These are phyloP conservation scores for Candolleomyces eurysporus DNA, from an alignment of 768 basidiomycete species.

Conservation along the genomic window DNA sequence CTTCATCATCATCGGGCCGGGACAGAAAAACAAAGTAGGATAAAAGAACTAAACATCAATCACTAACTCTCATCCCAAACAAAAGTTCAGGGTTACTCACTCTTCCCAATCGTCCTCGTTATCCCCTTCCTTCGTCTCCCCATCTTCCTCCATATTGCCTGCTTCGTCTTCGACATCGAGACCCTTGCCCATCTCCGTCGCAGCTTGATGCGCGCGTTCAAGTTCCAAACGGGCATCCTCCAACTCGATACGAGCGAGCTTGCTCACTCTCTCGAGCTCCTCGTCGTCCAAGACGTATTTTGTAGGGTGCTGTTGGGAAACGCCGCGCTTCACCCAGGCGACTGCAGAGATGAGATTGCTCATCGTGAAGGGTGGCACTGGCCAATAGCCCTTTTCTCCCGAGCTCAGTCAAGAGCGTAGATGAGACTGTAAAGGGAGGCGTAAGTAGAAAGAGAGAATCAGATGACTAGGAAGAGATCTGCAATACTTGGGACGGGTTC, in stretches of 20 bases:
- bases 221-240: conserved; percentile 68
- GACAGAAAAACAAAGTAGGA: background rate
- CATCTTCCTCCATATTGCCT: background rate
- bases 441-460: no score
- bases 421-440: background rate
- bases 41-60: conserved; percentile 3
- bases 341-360: conserved; percentile 74
- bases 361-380: conserved; percentile 35
- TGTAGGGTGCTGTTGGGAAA: conserved; percentile 67
- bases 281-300: conserved; percentile 90
- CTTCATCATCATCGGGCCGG: background rate
- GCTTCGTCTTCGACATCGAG: conserved; percentile 9
- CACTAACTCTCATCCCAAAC: background rate
- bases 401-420: background rate
- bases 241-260: conserved; percentile 81
- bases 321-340: conserved; percentile 81
- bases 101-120: conserved; percentile 9
- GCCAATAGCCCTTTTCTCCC: background rate
- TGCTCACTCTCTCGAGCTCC: conserved; percentile 87
- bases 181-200: conserved; percentile 6
- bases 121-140: conserved; percentile 3
- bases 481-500: background rate
- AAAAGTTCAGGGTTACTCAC: background rate
- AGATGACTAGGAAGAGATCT: background rate
- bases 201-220: conserved; percentile 10